Evolutionary conservation across 2,329 filamentous ascomycete species (phyloP).

Genomic region (Talaromyces islandicus): DNA sequence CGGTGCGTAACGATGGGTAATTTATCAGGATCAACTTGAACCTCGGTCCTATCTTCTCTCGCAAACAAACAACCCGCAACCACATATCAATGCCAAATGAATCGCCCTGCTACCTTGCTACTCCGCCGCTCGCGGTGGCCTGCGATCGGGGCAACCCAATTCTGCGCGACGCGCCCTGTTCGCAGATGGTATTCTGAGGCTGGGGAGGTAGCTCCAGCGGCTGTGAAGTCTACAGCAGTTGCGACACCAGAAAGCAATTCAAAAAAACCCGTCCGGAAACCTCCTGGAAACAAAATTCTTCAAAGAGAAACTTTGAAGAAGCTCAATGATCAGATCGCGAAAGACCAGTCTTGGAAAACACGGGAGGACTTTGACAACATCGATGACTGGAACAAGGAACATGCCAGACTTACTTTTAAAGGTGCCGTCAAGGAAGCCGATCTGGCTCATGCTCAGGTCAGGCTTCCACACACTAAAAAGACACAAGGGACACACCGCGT

Average conservation of each 20-base stretch:
- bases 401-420: not conserved
- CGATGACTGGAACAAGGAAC: not conserved
- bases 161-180: not conserved
- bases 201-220: not conserved
- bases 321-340: not conserved
- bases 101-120: not conserved
- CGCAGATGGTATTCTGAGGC: not conserved
- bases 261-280: not conserved
- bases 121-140: not conserved
- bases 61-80: not conserved
- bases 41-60: not conserved
- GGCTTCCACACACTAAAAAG: not conserved
- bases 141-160: not conserved
- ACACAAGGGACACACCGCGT: not conserved
- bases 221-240: not conserved
- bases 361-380: not conserved
- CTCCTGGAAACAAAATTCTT: not conserved
- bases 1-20: not conserved
- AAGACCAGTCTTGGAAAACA: not conserved
- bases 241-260: not conserved
- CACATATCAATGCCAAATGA: not conserved
- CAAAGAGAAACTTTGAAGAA: not conserved
- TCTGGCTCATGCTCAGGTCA: not conserved
- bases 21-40: not conserved
- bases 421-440: conserved; percentile 1